Conservation (phyloP, 768 basidiomycete species). For the Suillus subalutaceus region DNA sequence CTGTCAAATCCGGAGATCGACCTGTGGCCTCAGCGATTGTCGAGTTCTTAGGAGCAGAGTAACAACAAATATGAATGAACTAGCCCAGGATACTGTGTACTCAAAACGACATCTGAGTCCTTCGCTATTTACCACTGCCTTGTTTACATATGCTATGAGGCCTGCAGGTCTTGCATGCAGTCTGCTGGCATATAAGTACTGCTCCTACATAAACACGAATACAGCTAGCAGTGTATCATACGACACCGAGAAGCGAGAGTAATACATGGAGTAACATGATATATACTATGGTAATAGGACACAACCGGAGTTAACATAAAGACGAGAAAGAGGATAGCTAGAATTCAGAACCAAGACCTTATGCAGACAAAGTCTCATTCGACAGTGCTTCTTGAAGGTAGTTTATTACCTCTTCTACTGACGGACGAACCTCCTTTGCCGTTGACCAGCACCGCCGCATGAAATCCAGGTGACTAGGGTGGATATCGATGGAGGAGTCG, state of each 20-base stretch:
- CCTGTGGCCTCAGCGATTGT: neutral
- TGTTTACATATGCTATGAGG: neutral
- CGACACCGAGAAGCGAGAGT: neutral
- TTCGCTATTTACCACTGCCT: neutral
- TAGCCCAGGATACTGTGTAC: neutral
- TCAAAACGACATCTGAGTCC: neutral
- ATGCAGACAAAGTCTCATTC: neutral
- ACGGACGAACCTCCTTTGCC: constrained; percentile 10
- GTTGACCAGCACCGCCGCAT: constrained; percentile 31
- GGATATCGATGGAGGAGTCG: constrained; percentile 13
- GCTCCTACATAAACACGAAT: neutral
- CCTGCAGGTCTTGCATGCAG: neutral
- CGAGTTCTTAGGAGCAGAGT: neutral
- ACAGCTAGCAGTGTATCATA: neutral
- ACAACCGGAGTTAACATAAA: neutral
- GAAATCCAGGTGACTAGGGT: constrained; percentile 20
- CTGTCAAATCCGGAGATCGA: neutral
- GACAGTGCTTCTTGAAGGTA: neutral
- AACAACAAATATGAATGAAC: neutral
- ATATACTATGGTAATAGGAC: neutral
- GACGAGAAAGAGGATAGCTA: neutral
- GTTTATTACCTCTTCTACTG: neutral
- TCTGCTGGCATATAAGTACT: neutral
- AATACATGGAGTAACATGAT: neutral
- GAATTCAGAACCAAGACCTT: neutral